Percentiles rank a stretch among this genome's conserved stretches.
phyloP scores from a whole-genome alignment of 495 filamentous ascomycete genomes.

The Delitschia confertaspora region DNA sequence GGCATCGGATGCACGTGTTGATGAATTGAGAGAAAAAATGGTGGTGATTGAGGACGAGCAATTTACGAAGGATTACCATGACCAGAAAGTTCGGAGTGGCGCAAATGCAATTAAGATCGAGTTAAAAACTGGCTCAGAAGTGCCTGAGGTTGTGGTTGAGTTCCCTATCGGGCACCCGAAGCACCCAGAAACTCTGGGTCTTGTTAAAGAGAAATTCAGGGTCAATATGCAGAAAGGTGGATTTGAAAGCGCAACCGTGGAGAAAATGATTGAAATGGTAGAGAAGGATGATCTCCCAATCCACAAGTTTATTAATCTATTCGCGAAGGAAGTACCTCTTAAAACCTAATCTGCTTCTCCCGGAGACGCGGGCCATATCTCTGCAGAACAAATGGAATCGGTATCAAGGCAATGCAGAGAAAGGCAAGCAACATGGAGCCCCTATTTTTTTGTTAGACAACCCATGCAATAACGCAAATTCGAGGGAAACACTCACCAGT shows the following conservation, averaged over 20 bases:
- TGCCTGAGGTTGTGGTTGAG: conserved; percentile 5
- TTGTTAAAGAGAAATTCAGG: background rate
- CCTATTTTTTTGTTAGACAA: background rate
- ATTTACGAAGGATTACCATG: conserved; percentile 37
- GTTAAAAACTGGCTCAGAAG: conserved; percentile 21
- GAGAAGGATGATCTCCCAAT: too few species aligned
- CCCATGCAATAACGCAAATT: background rate
- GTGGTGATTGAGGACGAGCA: conserved; percentile 27
- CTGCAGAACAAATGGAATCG: conserved; percentile 29
- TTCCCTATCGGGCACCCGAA: background rate
- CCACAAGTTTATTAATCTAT: too few species aligned
- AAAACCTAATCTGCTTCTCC: background rate
- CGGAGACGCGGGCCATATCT: conserved; percentile 19
- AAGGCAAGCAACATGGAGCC: conserved; percentile 26
- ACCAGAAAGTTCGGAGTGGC: conserved; percentile 29
- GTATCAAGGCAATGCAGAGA: conserved; percentile 26
- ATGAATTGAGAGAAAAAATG: conserved; percentile 32
- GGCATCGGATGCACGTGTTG: conserved; percentile 27
- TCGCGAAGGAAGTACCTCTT: too few species aligned
- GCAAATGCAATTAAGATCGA: conserved; percentile 27
- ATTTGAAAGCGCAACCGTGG: too few species aligned
- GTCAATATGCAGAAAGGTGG: too few species aligned
- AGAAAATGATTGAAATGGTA: too few species aligned
- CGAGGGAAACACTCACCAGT: conserved; percentile 25
- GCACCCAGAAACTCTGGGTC: background rate